These are phyloP conservation scores for Colletotrichum lindemuthianum DNA, from an alignment of 2,329 filamentous ascomycete species.

Conservation along the genomic window DNA sequence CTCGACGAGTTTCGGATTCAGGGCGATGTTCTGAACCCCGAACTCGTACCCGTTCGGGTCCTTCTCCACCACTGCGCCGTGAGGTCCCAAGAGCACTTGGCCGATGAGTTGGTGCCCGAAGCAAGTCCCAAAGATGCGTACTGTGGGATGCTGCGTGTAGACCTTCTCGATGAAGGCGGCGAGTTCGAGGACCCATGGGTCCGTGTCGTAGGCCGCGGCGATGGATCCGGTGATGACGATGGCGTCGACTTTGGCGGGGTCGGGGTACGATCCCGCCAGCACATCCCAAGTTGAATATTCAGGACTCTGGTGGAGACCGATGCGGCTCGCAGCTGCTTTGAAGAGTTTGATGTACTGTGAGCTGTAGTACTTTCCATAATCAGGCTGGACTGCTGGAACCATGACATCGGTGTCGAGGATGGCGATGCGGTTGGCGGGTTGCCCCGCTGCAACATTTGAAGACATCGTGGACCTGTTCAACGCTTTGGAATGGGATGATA, in stretches of 20 bases:
- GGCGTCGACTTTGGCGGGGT: constrained; percentile 42
- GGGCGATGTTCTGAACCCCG: constrained; percentile 51
- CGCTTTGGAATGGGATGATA: no score
- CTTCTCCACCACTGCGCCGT: constrained; percentile 44
- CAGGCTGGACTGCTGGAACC: constrained; percentile 17
- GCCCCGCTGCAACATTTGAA: no score
- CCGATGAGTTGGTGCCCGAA: constrained; percentile 61
- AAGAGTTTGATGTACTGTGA: constrained; percentile 23
- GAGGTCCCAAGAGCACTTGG: constrained; percentile 46
- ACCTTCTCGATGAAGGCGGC: constrained; percentile 50
- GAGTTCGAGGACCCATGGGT: constrained; percentile 56
- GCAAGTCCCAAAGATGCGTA: constrained; percentile 55
- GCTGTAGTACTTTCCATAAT: constrained; percentile 20
- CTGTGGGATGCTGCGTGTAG: constrained; percentile 41
- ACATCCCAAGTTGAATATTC: constrained; percentile 45
- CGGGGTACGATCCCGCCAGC: constrained; percentile 43
- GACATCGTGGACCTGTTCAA: no score
- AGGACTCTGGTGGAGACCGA: constrained; percentile 17
- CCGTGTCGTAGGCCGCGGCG: constrained; percentile 53
- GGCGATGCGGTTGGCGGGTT: neutral
- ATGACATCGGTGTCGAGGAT: constrained; percentile 26
- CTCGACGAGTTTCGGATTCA: constrained; percentile 52
- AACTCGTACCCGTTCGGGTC: constrained; percentile 57
- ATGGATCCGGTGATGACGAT: constrained; percentile 48
- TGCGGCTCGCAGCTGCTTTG: neutral